These are phyloP conservation scores for Lentithecium fluviatile DNA, from an alignment of 495 filamentous ascomycete species.

Conservation along the genomic window DNA sequence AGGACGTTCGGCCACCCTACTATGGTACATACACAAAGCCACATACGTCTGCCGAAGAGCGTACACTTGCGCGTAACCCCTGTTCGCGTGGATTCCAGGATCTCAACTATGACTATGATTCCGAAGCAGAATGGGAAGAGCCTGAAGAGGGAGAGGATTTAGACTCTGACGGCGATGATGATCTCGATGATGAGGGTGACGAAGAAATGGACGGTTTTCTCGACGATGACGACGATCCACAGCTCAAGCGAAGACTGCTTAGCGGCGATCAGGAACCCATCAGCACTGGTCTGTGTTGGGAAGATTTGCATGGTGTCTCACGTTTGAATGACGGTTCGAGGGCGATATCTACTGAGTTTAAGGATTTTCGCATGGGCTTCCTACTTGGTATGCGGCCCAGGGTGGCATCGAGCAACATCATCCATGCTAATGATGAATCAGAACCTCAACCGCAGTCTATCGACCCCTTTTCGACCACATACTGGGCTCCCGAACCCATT, in stretches of 20 bases:
- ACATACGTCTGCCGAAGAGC: conserved; percentile 50
- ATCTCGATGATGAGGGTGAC: conserved; percentile 59
- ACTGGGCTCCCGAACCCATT: conserved; percentile 60
- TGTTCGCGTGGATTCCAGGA: conserved; percentile 61
- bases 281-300: conserved; percentile 79
- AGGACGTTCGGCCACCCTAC: conserved; percentile 91
- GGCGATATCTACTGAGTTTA: conserved; percentile 46
- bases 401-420: neutral
- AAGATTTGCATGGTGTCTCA: conserved; percentile 52
- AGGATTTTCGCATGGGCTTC: conserved; percentile 67
- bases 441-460: conserved; percentile 57
- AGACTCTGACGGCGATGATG: conserved; percentile 77
- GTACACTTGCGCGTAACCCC: conserved; percentile 68
- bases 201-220: conserved; percentile 75
- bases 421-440: conserved; percentile 19
- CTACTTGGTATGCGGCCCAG: conserved; percentile 60
- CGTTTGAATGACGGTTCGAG: conserved; percentile 44
- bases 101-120: conserved; percentile 92
- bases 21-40: conserved; percentile 74
- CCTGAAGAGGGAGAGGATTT: conserved; percentile 77
- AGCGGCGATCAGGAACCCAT: conserved; percentile 71
- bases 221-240: conserved; percentile 58
- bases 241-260: conserved; percentile 47
- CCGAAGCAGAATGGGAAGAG: conserved; percentile 92
- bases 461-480: conserved; percentile 78